Base-by-base conservation (phyloP, 2,329 filamentous ascomycete species). In the Triangularia setosa region DNA sequence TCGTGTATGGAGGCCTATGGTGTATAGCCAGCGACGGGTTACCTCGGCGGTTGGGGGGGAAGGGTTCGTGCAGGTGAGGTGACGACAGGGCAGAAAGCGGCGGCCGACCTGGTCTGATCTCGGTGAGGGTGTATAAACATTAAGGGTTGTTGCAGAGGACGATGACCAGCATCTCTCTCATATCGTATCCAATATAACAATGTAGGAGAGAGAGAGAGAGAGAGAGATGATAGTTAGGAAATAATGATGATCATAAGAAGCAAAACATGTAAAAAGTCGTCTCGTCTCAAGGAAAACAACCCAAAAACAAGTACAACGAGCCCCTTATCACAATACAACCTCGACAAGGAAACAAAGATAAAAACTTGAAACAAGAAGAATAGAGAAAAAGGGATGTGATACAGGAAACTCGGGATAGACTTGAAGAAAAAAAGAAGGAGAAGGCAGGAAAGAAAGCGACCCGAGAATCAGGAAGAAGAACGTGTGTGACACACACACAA, bases 151-250 rank as follows among this genome's bases (percentile, higher is more conserved):
- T 40, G 27, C 27, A 28, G 35, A 48, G 40, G 58, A 67, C 69
- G 71, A 72, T 68, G 68, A 27, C 71, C 71, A 60, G 71, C 70
- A 73, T 69, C 71, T 71, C 70, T 61, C 65, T 63, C 61, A 18
- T 48, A 18, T 48, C 40, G 40, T 48, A 48, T 48, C 40, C 40
- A 23, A 18, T n/a, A 48, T 48, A 48, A 48, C 40, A 48, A n/a
- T 9, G 60, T 66, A 48, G 33, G 58, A 64, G 30, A 18, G 11
- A 57, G 25, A 21, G 27, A 55, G n/a, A 4, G 24, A 23, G 14
- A 57, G 14, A 18, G 35, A 30, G n/a, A n/a, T n/a, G 16, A 25
- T 56, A 30, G 28, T 61, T 21, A 48, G 12, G 27, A 35, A 35
- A 28, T 35, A 12, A 28, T 62, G n/a, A 48, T 11, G 40, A 48